Percentiles rank a stretch among this genome's conserved stretches.
Evolutionary conservation across 257 asterid genomes (phyloP).

Genomic region (Solanum medicagineum): DNA sequence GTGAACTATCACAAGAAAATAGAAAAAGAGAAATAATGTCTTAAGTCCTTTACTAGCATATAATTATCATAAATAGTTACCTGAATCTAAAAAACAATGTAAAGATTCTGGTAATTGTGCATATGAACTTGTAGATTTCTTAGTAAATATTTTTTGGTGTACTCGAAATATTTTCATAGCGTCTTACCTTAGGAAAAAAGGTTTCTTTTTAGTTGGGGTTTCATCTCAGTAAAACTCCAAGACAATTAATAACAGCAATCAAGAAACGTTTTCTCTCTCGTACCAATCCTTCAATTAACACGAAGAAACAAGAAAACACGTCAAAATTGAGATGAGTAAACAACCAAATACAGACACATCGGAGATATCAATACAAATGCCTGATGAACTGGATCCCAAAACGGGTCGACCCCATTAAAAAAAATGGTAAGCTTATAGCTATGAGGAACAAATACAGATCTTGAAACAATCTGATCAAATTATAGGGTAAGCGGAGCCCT

Average conservation of each 20-base stretch:
- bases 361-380: neutral
- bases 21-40: too few relatives aligned
- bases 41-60: too few relatives aligned
- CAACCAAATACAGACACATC: neutral
- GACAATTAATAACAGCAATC: neutral
- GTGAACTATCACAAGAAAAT: neutral
- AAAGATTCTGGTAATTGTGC: neutral
- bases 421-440: neutral
- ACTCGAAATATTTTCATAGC: neutral
- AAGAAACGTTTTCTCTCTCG: neutral
- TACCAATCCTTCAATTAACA: neutral
- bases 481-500: neutral
- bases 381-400: neutral
- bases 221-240: too few relatives aligned
- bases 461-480: neutral
- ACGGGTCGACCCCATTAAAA: neutral
- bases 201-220: too few relatives aligned
- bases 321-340: neutral
- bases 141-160: neutral
- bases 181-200: too few relatives aligned
- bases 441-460: neutral
- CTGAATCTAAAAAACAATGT: too few relatives aligned
- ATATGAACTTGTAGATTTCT: neutral
- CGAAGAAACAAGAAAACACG: neutral
- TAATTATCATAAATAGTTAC: too few relatives aligned